Base-by-base conservation (phyloP, 176 grass and related monocot genomes). In the Chloris gayana region DNA sequence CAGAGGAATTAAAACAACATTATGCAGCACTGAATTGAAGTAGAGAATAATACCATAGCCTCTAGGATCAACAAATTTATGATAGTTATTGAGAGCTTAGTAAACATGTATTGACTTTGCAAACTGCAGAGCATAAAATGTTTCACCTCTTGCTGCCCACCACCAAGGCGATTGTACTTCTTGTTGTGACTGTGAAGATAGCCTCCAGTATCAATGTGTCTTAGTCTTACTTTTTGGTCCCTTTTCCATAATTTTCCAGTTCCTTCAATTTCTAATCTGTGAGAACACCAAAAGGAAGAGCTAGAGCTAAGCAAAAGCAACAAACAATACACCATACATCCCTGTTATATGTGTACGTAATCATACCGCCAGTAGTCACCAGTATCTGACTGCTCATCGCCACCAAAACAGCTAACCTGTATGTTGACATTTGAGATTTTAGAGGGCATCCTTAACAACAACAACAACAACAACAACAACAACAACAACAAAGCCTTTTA, bases 141-240 rank as follows among this genome's bases (percentile, higher is more conserved):
- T 78, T 73, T 75, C 56, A 94, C 89, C 89, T 91, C 92, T 87
- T 94, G 92, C 81, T 94, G 92, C 24, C 89, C 92, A 68, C 92
- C 89, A 64, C 86, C 92, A 82, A 94, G 90, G 38, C 86, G 87
- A 57, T 80, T 89, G 81, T 89, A 94, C 74, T 94, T 94, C 80
- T 89, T 91, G 84, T 87, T 85, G 85, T 94, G 92, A 69, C 92
- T 94, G 74, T 94, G 89, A 46, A 94, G 77, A 78, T 89, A 94
- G 32, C 92, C 92, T 61, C 84, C 83, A 18, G 92, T 89, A 57
- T 94, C 92, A 76, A 94, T n/a, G 75, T 94, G 92, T 26, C 17
- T 82, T 37, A 94, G 78, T 70, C 92, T 89, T 80, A 91, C 41
- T 50, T 86, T 89, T 63, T 94, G 84, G 47, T 91, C 87, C 24